Evolutionary conservation across 371 early-diverging fungal genomes (phyloP).

Genomic region (Dichotomocladium elegans): DNA sequence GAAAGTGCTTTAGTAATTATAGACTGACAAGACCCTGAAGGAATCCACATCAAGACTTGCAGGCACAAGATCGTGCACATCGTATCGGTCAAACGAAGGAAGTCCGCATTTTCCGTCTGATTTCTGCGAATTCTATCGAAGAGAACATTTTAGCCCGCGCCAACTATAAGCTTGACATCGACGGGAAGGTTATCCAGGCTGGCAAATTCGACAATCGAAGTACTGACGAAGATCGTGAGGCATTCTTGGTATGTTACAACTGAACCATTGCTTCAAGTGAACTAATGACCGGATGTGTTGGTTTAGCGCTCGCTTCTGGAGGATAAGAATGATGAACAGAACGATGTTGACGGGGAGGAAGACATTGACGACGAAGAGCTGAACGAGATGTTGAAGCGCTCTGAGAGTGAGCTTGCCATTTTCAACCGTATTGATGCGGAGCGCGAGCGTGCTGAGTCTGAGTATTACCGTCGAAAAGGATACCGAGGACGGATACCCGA

Average conservation of each 20-base stretch:
- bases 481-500: slow-evolving; percentile 45
- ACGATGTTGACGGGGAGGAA: slow-evolving; percentile 58
- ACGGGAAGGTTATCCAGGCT: slow-evolving; percentile 98
- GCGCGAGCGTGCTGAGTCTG: slow-evolving; percentile 45
- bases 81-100: slow-evolving; percentile 99
- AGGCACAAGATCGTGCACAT: slow-evolving; percentile 99
- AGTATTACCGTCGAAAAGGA: slow-evolving; percentile 8
- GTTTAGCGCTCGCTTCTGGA: slow-evolving; percentile 20
- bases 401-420: slow-evolving; percentile 67
- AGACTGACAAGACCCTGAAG: too few species aligned
- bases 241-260: slow-evolving; percentile 57
- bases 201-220: slow-evolving; percentile 98
- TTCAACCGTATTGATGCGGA: slow-evolving; percentile 75
- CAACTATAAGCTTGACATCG: slow-evolving; percentile 92
- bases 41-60: slow-evolving; percentile 99
- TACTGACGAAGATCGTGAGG: slow-evolving; percentile 90
- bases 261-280: too few species aligned
- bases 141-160: slow-evolving; percentile 95
- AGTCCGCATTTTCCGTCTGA: slow-evolving; percentile 95
- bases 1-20: not conserved
- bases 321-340: slow-evolving; percentile 15
- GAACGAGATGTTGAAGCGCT: slow-evolving; percentile 80
- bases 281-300: too few species aligned
- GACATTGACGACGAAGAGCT: slow-evolving; percentile 81
- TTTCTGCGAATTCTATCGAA: slow-evolving; percentile 94